phyloP scores from a whole-genome alignment of 768 basidiomycete genomes.

The Boletus edulis region DNA sequence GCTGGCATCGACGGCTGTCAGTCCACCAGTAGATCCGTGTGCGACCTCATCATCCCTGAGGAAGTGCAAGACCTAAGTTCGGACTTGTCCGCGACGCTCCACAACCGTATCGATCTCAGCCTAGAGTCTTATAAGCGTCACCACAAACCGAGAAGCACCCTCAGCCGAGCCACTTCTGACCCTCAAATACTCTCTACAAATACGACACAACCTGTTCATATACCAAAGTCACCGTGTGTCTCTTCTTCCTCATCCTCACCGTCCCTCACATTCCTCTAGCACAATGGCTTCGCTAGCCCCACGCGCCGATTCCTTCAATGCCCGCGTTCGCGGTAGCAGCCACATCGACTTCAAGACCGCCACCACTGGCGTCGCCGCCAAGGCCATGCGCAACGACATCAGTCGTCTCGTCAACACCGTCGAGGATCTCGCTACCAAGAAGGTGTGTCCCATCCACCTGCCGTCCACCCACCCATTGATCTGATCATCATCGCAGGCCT shows the following conservation, averaged over 20 bases:
- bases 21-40: conserved; percentile 20
- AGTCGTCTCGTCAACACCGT: conserved; percentile 88
- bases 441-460: conserved; percentile 45
- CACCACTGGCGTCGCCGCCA: conserved; percentile 88
- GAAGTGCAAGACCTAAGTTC: conserved; percentile 24
- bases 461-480: conserved; percentile 15
- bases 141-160: conserved; percentile 51
- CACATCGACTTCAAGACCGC: conserved; percentile 99
- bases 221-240: conserved; percentile 44
- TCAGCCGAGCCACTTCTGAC: conserved; percentile 47
- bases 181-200: conserved; percentile 58
- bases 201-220: conserved; percentile 59
- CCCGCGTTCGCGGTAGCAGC: conserved; percentile 71
- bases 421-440: conserved; percentile 74
- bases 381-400: conserved; percentile 98
- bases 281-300: conserved; percentile 59
- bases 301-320: conserved; percentile 63
- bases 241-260: conserved; percentile 7
- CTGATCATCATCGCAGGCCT: conserved; percentile 43
- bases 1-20: conserved; percentile 5
- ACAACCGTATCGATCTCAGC: conserved; percentile 33
- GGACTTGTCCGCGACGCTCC: conserved; percentile 35
- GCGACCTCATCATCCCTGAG: conserved; percentile 32
- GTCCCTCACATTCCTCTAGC: conserved; percentile 28
- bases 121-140: conserved; percentile 56